These are phyloP conservation scores for Aeschynomene evenia DNA, from an alignment of 306 rosid genomes.

Conservation along the genomic window DNA sequence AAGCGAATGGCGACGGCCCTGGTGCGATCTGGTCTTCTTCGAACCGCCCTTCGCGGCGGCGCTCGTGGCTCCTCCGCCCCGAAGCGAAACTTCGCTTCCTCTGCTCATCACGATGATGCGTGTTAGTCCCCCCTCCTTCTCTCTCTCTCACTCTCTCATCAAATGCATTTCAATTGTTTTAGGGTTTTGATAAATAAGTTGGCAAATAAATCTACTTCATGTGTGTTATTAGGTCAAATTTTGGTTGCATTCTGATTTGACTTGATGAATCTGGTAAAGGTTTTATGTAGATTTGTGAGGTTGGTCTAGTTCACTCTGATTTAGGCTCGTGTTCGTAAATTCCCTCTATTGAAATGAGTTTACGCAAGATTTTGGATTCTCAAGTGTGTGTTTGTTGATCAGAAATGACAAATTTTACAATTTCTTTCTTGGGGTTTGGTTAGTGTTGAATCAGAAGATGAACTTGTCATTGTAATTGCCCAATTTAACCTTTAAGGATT, in stretches of 20 bases:
- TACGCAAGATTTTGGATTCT: background rate
- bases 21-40: conserved; percentile 74
- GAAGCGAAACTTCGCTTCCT: conserved; percentile 65
- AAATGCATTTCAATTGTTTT: background rate
- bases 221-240: background rate
- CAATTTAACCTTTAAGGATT: background rate
- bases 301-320: conserved; percentile 18
- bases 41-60: conserved; percentile 55
- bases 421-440: background rate
- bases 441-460: background rate
- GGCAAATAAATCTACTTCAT: background rate
- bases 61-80: conserved; percentile 47
- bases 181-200: conserved; percentile 26
- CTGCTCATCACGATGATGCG: conserved; percentile 76
- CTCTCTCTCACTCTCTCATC: conserved; percentile 10
- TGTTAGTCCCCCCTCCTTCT: conserved; percentile 36
- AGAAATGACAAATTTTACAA: background rate
- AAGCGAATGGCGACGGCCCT: conserved; percentile 66
- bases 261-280: background rate
- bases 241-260: background rate
- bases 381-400: background rate
- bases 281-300: background rate
- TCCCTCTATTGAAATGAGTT: background rate
- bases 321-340: background rate
- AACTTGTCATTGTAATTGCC: background rate